phyloP scores from a whole-genome alignment of 768 basidiomycete genomes.

The Termitomyces sp. region DNA sequence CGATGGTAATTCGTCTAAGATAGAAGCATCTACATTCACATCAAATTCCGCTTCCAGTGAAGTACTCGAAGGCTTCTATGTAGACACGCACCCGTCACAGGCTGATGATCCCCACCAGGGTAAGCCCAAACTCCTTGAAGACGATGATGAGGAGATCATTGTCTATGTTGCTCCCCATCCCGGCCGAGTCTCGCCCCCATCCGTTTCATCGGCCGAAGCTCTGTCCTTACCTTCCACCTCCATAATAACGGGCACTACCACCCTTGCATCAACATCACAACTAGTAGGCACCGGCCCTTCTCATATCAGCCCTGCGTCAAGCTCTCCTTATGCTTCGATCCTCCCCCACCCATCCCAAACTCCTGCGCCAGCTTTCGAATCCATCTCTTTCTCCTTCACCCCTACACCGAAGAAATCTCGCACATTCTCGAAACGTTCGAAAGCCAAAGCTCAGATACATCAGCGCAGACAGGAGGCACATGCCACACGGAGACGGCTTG shows the following conservation, averaged over 20 bases:
- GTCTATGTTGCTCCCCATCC: slow-evolving; percentile 79
- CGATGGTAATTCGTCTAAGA: neutral
- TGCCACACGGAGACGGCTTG: slow-evolving; percentile 18
- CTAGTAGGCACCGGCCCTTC: neutral
- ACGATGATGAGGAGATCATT: slow-evolving; percentile 63
- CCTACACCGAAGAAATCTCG: slow-evolving; percentile 26
- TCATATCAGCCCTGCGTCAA: neutral
- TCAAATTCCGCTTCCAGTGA: neutral
- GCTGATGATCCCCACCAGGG: slow-evolving; percentile 11
- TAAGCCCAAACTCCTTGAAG: slow-evolving; percentile 15
- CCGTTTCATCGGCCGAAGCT: slow-evolving; percentile 1
- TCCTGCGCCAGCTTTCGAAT: slow-evolving; percentile 19
- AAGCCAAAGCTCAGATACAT: slow-evolving; percentile 20
- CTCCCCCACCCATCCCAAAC: neutral
- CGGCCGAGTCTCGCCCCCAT: slow-evolving; percentile 24
- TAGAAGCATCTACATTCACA: neutral
- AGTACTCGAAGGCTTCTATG: slow-evolving; percentile 22
- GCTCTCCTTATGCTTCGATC: neutral
- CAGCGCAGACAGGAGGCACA: slow-evolving; percentile 20
- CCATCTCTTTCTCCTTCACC: slow-evolving; percentile 32
- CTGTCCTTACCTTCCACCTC: slow-evolving; percentile 13
- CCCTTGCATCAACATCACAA: slow-evolving; percentile 1
- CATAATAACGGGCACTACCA: slow-evolving; percentile 23
- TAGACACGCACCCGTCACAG: slow-evolving; percentile 38
- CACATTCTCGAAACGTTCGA: slow-evolving; percentile 21